phyloP scores from a whole-genome alignment of 805 yeast species.

The Kodamaea laetipori region DNA sequence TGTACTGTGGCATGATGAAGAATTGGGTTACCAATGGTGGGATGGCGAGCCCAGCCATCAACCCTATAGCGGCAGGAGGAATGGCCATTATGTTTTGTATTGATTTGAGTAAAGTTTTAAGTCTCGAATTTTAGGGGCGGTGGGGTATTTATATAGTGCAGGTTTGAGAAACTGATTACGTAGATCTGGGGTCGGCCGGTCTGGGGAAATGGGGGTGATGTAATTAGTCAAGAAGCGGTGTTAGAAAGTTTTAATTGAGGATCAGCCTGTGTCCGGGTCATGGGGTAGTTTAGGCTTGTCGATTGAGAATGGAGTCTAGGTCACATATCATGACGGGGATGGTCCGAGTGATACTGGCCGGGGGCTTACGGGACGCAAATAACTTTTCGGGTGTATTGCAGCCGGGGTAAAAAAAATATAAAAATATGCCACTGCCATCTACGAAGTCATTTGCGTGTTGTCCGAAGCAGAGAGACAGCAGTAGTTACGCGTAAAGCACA shows the following conservation, averaged over 20 bases:
- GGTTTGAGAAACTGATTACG: constrained; percentile 2
- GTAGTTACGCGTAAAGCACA: no score
- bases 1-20: constrained; percentile 26
- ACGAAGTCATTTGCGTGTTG: no score
- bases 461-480: no score
- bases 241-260: background rate
- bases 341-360: no score
- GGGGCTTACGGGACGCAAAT: no score
- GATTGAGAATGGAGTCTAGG: no score
- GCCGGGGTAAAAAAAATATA: no score
- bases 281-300: no score
- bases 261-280: no score
- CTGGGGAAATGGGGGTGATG: constrained; percentile 3
- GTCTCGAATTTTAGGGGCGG: background rate
- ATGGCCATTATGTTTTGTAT: constrained; percentile 1
- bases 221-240: background rate
- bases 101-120: background rate
- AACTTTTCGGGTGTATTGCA: no score
- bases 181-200: constrained; percentile 3
- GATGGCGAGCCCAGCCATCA: constrained; percentile 30
- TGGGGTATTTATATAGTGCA: constrained; percentile 7
- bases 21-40: constrained; percentile 35
- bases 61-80: constrained; percentile 22
- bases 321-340: no score
- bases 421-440: no score